A percentile compares a stretch with the other conserved stretches of the same genome.
Evolutionary conservation across 1,139 yeast species (phyloP).

Genomic region (Saccharomyces hybrid): DNA sequence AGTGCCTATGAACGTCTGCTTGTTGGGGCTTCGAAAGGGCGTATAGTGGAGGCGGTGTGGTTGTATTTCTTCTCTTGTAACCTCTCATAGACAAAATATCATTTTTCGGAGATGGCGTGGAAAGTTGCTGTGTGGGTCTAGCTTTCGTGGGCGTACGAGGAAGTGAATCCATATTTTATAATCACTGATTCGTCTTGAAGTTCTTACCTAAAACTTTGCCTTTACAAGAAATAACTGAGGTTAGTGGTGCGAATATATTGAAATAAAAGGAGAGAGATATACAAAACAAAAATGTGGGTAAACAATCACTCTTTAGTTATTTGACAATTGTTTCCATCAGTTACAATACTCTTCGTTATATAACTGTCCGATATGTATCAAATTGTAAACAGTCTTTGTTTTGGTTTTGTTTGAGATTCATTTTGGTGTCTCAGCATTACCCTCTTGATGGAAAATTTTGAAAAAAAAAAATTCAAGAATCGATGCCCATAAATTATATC

Average conservation of each 20-base stretch:
- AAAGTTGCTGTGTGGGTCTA: not conserved
- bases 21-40: conserved; percentile 2
- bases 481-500: conserved; percentile 2
- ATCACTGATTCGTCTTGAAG: not conserved
- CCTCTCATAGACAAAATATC: conserved; percentile 2
- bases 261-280: not conserved
- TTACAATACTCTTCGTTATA: not conserved
- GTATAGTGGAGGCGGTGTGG: conserved; percentile 3
- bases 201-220: not conserved
- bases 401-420: not conserved
- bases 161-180: not conserved
- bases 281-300: not conserved
- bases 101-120: conserved; percentile 5
- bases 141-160: conserved; percentile 1
- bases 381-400: not conserved
- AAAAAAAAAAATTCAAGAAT: not conserved
- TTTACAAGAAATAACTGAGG: not conserved
- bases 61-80: conserved; percentile 9
- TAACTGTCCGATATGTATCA: not conserved
- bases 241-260: not conserved
- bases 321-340: not conserved
- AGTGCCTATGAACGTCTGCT: not conserved
- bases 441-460: not conserved
- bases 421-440: not conserved
- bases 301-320: no score